phyloP scores from a whole-genome alignment of 805 yeast genomes.

The Teunomyces stri region DNA sequence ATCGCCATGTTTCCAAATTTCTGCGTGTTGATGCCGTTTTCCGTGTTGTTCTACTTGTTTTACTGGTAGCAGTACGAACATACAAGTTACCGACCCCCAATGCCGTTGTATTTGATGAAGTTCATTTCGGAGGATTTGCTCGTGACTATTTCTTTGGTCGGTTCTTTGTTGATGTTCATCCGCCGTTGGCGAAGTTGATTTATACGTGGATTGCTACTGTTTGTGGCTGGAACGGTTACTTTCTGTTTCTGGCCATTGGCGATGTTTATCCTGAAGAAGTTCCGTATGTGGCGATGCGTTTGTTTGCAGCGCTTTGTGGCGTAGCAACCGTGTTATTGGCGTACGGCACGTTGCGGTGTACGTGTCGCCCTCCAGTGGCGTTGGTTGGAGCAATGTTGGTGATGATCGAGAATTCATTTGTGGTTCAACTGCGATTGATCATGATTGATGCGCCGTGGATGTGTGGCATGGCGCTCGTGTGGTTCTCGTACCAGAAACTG shows the following conservation, averaged over 20 bases:
- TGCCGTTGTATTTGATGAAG: conserved; percentile 50
- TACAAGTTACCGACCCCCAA: conserved; percentile 34
- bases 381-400: conserved; percentile 50
- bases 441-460: conserved; percentile 44
- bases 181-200: conserved; percentile 64
- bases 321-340: conserved; percentile 49
- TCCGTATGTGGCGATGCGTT: conserved; percentile 56
- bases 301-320: conserved; percentile 56
- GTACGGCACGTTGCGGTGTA: conserved; percentile 53
- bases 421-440: conserved; percentile 56
- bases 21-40: conserved; percentile 18
- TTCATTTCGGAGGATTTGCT: conserved; percentile 40
- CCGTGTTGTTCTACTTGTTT: conserved; percentile 18
- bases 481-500: conserved; percentile 51
- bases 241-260: conserved; percentile 43
- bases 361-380: conserved; percentile 51
- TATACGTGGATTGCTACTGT: conserved; percentile 52
- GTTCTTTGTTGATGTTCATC: conserved; percentile 70
- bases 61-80: conserved; percentile 28
- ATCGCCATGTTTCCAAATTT: conserved; percentile 12
- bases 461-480: conserved; percentile 45
- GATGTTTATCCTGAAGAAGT: conserved; percentile 31
- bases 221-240: conserved; percentile 42
- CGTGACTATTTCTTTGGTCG: conserved; percentile 51
- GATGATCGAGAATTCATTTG: conserved; percentile 61